These are phyloP conservation scores for Phytophthora litchii DNA, from an alignment of 352 stramenopile genomes.

Conservation along the genomic window DNA sequence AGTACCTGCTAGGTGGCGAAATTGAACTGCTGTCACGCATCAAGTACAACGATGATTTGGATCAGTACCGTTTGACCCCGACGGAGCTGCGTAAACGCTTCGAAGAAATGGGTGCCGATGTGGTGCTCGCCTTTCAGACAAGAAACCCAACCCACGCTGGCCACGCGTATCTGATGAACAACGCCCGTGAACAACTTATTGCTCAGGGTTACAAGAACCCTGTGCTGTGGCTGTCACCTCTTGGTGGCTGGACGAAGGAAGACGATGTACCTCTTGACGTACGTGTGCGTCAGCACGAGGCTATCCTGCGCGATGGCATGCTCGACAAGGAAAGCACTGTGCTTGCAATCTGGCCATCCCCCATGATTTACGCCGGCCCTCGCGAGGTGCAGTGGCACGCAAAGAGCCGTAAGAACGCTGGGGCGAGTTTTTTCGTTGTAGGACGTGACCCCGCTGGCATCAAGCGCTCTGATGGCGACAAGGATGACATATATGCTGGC, in stretches of 20 bases:
- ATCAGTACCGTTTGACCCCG: slow-evolving; percentile 96
- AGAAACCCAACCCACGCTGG: slow-evolving; percentile 97
- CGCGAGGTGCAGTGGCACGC: slow-evolving; percentile 99
- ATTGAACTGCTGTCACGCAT: slow-evolving; percentile 96
- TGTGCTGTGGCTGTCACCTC: slow-evolving; percentile 96
- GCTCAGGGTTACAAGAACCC: slow-evolving; percentile 95
- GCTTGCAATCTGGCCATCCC: slow-evolving; percentile 98
- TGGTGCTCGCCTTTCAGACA: slow-evolving; percentile 98
- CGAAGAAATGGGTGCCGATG: slow-evolving; percentile 94
- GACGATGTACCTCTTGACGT: slow-evolving; percentile 99
- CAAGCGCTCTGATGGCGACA: slow-evolving; percentile 94
- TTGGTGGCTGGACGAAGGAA: slow-evolving; percentile 98
- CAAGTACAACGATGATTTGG: slow-evolving; percentile 97
- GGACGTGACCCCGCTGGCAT: slow-evolving; percentile 97
- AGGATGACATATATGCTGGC: slow-evolving; percentile 97
- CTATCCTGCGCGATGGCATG: slow-evolving; percentile 92
- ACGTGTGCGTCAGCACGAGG: slow-evolving; percentile 96
- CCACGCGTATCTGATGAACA: slow-evolving; percentile 98
- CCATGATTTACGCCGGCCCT: slow-evolving; percentile 98
- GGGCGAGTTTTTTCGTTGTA: slow-evolving; percentile 98
- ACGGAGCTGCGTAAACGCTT: slow-evolving; percentile 95
- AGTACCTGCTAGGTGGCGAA: slow-evolving; percentile 96
- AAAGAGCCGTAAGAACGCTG: slow-evolving; percentile 96
- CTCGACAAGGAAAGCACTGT: slow-evolving; percentile 97
- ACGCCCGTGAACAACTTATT: slow-evolving; percentile 94